Evolutionary conservation across 2,329 filamentous ascomycete genomes (phyloP).

Genomic region (Thermothelomyces thermophilus): DNA sequence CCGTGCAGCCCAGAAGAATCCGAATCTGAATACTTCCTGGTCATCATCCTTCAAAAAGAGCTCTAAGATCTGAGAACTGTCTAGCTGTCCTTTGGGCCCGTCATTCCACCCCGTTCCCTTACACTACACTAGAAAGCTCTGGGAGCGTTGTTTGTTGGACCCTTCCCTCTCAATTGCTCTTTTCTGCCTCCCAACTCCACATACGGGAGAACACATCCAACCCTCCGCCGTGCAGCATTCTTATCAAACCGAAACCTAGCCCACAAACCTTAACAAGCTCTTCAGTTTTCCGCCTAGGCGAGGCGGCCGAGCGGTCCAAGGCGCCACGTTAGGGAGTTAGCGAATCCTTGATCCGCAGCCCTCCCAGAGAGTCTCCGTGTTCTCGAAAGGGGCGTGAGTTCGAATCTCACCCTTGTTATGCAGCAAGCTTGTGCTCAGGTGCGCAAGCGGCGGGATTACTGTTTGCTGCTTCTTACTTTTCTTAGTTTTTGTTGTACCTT

Average conservation of each 20-base stretch:
- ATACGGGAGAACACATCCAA: no score
- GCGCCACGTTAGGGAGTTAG: slow-evolving; percentile 6
- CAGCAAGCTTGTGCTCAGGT: not conserved
- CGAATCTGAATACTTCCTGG: not conserved
- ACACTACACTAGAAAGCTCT: no score
- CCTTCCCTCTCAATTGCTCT: no score
- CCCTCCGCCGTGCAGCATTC: no score
- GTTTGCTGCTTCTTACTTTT: not conserved
- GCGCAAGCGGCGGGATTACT: no score
- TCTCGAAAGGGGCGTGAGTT: slow-evolving; percentile 11
- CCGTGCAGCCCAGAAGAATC: not conserved
- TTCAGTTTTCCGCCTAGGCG: not conserved
- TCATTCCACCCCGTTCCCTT: no score
- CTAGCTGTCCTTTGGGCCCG: no score
- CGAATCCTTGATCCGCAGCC: slow-evolving; percentile 1
- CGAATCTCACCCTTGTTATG: slow-evolving; percentile 12
- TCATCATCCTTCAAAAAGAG: no score
- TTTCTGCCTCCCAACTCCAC: no score
- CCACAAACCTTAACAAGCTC: not conserved
- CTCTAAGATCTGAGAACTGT: no score
- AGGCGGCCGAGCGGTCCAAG: slow-evolving; percentile 5
- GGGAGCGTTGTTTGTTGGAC: no score
- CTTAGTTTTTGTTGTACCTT: no score
- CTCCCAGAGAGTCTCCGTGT: slow-evolving; percentile 4
- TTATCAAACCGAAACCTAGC: not conserved